phyloP scores from a whole-genome alignment of 176 grass and related monocot genomes.

The Avena insularis region DNA sequence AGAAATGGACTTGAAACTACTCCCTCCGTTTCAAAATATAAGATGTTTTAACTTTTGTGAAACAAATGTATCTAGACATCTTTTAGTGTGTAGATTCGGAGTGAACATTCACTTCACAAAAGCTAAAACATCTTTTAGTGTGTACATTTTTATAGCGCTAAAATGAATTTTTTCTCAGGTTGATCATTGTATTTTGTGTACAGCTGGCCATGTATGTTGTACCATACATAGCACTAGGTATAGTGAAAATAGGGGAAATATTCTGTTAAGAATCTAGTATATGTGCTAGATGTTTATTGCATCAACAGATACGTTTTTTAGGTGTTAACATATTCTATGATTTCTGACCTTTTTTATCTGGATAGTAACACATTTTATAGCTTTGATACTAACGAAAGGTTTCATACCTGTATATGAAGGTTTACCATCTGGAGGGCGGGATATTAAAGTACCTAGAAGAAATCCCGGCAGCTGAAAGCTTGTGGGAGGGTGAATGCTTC shows the following conservation, averaged over 20 bases:
- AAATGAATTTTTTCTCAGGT: conserved; percentile 17
- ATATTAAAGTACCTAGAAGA: conserved; percentile 97
- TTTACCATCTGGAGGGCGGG: conserved; percentile 95
- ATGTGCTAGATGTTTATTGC: background rate
- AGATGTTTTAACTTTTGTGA: too few species aligned
- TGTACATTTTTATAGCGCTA: background rate
- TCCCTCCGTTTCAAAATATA: too few species aligned
- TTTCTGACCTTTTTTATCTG: conserved; percentile 13
- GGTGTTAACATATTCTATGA: background rate
- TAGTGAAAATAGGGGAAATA: background rate
- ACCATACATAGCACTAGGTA: conserved; percentile 6
- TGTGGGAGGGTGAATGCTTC: conserved; percentile 97
- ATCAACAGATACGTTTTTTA: background rate
- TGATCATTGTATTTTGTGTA: background rate
- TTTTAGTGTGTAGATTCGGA: too few species aligned
- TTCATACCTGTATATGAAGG: conserved; percentile 44
- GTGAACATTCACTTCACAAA: too few species aligned
- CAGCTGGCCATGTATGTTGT: background rate
- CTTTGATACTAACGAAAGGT: conserved; percentile 3
- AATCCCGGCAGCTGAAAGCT: conserved; percentile 72
- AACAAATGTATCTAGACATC: too few species aligned
- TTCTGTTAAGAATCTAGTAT: background rate
- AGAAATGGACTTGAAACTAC: background rate
- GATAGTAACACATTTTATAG: background rate
- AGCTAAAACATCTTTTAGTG: too few species aligned